phyloP scores from a whole-genome alignment of 2,329 filamentous ascomycete species.

The Xylariomycetidae sp. region DNA sequence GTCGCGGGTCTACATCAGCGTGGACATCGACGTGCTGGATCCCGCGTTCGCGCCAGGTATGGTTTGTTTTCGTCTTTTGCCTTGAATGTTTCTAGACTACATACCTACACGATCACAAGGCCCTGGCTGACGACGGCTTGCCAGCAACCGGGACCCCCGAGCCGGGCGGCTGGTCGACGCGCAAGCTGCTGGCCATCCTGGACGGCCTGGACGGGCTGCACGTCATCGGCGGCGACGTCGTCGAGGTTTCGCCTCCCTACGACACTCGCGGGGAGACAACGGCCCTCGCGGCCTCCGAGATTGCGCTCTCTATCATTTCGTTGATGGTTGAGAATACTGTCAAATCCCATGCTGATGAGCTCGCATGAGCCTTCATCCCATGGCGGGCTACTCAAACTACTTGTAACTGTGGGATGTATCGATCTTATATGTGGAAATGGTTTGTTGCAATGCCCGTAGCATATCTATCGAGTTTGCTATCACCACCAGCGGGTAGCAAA shows the following conservation, averaged over 20 bases:
- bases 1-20: constrained; percentile 59
- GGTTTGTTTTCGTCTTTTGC: constrained; percentile 7
- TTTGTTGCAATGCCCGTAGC: not conserved
- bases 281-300: constrained; percentile 65
- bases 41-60: constrained; percentile 57
- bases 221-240: constrained; percentile 71
- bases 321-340: constrained; percentile 46
- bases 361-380: too few species aligned
- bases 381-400: too few species aligned
- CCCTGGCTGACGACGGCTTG: too few species aligned
- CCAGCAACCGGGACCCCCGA: constrained; percentile 69
- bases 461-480: too few species aligned
- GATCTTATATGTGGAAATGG: too few species aligned
- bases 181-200: constrained; percentile 69
- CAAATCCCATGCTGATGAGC: constrained; percentile 8
- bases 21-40: constrained; percentile 79
- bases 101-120: not conserved
- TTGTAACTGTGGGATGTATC: too few species aligned
- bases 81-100: too few species aligned
- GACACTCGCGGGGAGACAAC: constrained; percentile 70
- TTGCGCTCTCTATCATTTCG: constrained; percentile 67
- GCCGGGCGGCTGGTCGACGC: constrained; percentile 73
- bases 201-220: constrained; percentile 66
- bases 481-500: too few species aligned
- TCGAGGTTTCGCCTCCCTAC: constrained; percentile 73